A percentile compares a stretch with the other conserved stretches of the same genome.
Evolutionary conservation across 75 land plant genomes (phyloP).

Genomic region (Pinus tabuliformis): DNA sequence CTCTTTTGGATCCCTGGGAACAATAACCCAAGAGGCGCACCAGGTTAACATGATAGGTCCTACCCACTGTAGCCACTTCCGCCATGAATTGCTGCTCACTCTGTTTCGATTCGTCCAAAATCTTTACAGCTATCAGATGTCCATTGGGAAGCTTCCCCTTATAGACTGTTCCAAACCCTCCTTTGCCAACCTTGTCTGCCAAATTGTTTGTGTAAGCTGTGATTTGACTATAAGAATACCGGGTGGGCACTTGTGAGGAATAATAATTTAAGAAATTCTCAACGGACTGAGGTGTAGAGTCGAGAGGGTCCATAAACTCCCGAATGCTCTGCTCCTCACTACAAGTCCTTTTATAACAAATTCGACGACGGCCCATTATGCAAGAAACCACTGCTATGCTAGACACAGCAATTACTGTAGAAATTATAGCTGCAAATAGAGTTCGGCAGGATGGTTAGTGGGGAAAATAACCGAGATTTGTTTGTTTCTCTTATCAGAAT

Average conservation of each 20-base stretch:
- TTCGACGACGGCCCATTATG: no score
- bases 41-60: slow-evolving; percentile 30
- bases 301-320: no score
- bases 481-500: no score
- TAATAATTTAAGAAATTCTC: no score
- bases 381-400: no score
- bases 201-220: neutral
- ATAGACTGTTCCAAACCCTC: slow-evolving; percentile 28
- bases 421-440: no score
- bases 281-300: no score
- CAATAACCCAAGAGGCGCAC: slow-evolving; percentile 38
- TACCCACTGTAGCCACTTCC: slow-evolving; percentile 33
- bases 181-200: slow-evolving; percentile 10
- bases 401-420: no score
- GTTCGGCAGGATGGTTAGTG: no score
- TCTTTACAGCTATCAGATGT: slow-evolving; percentile 19
- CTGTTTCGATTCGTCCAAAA: slow-evolving; percentile 11
- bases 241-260: neutral
- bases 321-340: no score
- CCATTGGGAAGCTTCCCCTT: slow-evolving; percentile 21
- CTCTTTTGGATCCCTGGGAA: slow-evolving; percentile 12
- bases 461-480: no score
- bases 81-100: slow-evolving; percentile 21
- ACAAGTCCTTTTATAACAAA: no score
- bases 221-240: neutral